Percentiles rank a stretch among this genome's conserved stretches.
These are phyloP conservation scores for Nigrospora osmanthi DNA, from an alignment of 2,329 filamentous ascomycete species.

Conservation along the genomic window DNA sequence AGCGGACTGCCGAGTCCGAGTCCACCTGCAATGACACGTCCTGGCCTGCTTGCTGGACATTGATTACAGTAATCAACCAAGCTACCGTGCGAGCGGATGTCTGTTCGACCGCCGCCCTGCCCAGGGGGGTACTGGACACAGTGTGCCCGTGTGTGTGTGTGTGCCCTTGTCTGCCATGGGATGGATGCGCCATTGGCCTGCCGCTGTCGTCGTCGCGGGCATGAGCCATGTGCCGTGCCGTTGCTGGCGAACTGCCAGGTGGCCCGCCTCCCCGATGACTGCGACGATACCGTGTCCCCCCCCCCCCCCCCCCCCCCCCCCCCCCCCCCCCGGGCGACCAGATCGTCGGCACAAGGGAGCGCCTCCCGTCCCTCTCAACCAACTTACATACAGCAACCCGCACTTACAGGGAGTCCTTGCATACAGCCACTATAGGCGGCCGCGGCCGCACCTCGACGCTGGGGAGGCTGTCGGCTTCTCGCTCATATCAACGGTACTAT, in stretches of 20 bases:
- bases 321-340: too few relatives aligned
- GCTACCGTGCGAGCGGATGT: neutral
- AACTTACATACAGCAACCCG: neutral
- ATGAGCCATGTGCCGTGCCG: too few relatives aligned
- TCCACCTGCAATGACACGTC: neutral
- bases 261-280: too few relatives aligned
- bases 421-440: too few relatives aligned
- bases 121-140: neutral
- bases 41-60: neutral
- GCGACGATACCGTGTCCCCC: too few relatives aligned
- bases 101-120: neutral
- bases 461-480: neutral
- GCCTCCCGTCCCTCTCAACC: neutral
- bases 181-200: neutral
- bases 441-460: too few relatives aligned
- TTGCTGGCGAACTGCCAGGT: too few relatives aligned
- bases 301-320: too few relatives aligned
- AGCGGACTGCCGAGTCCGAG: constrained; percentile 3
- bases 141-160: too few relatives aligned
- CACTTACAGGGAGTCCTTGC: neutral
- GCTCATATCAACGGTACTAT: neutral
- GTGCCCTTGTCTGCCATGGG: neutral
- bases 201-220: neutral
- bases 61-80: neutral
- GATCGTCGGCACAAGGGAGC: too few relatives aligned